Evolutionary conservation across 2,329 filamentous ascomycete species (phyloP).

Genomic region (Pseudogymnoascus sp.): DNA sequence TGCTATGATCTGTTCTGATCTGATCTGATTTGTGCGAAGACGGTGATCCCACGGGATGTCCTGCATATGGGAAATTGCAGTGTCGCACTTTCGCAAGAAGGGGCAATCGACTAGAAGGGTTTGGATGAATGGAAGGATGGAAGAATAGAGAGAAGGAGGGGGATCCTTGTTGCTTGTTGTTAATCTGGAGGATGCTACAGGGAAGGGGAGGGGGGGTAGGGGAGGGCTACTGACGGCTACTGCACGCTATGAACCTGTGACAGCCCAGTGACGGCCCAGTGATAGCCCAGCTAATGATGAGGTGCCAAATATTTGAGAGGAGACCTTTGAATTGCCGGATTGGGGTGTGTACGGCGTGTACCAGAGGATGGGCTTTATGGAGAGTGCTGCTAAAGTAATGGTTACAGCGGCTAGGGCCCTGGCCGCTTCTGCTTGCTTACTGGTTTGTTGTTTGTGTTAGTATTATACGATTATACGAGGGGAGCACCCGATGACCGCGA

Average conservation of each 20-base stretch:
- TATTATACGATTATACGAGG: background rate
- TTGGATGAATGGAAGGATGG: background rate
- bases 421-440: background rate
- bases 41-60: background rate
- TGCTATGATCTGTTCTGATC: constrained; percentile 1
- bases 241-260: constrained; percentile 1
- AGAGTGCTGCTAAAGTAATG: background rate
- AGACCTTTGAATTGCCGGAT: background rate
- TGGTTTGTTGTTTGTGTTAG: background rate
- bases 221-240: background rate
- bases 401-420: background rate
- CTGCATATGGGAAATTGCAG: constrained; percentile 5
- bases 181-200: constrained; percentile 1
- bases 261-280: background rate
- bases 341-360: background rate
- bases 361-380: background rate
- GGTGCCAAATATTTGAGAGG: background rate
- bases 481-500: background rate
- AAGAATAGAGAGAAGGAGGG: background rate
- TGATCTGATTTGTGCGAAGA: background rate
- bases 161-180: background rate
- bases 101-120: constrained; percentile 1
- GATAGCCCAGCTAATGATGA: background rate
- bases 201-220: background rate
- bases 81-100: background rate